Evolutionary conservation across 768 basidiomycete genomes (phyloP), one percentile per base, ranked within the genome.

Genomic region (Lactifluus piperatus): DNA sequence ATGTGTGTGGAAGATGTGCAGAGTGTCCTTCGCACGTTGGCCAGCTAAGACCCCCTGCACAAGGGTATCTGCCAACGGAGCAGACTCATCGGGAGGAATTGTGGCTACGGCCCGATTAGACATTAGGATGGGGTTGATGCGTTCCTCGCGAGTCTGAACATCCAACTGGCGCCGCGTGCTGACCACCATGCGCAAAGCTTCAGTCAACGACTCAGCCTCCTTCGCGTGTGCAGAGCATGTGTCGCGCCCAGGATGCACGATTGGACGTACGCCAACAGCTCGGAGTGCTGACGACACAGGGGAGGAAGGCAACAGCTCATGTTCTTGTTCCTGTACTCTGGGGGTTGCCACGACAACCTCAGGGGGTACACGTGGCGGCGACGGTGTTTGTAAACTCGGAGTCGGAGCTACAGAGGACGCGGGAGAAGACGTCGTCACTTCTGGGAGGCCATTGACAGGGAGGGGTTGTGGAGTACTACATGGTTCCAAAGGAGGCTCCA

Each of bases 151-250:
- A 11, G 83, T 78, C 68, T 85, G 83, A 14, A 72, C 75, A 67
- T 88, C 84, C 60, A 73, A 76, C 36, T 79, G 75, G 41, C 84
- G 74, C 29, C 87, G 79, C 10, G 81, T 79, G 72, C 81, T 80
- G 27, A 86, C 76, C 14, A 84, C 80, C 27, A 84, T 72, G 26
- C 81, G 81, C 44, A 90, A 74, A 8, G 82, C 84, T 47, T 88
- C 87, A 47, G 72, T 68, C 8, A 81, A 74, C 11, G 80, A 65
- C 7, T 54, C 32, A 16, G 64, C 62, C 29, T 64, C 62, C n/a
- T 63, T 63, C 18, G 57, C 27, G 7, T 49, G 27, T 6, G 18
- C 37, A 8, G 60, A 49, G 60, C 56, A 61, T 24, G 34, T 56
- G 37, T 47, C 54, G 45, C 29, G 36, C 1, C 54, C 44, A 27